A percentile compares a stretch with the other conserved stretches of the same genome.
phyloP scores from a whole-genome alignment of 148 eudicot genomes.

The Suaeda aralocaspica region DNA sequence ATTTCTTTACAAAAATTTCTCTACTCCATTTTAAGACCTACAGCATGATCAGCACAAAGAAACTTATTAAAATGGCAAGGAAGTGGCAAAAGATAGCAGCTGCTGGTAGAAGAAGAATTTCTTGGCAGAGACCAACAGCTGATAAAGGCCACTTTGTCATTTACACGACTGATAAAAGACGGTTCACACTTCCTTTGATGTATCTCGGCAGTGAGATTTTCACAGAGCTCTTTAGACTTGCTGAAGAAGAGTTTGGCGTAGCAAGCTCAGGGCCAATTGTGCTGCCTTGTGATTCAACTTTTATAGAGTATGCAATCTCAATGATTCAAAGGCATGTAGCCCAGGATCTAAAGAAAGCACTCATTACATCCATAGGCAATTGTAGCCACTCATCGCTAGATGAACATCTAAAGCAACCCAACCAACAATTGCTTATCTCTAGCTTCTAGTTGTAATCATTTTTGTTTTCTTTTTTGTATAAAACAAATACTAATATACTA shows the following conservation, averaged over 20 bases:
- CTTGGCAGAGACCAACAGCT: neutral
- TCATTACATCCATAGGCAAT: slow-evolving; percentile 11
- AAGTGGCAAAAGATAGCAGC: slow-evolving; percentile 21
- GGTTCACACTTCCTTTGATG: slow-evolving; percentile 23
- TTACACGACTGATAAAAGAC: slow-evolving; percentile 23
- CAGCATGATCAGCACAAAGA: slow-evolving; percentile 26
- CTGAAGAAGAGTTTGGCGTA: slow-evolving; percentile 44
- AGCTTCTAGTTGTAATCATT: slow-evolving; percentile 13
- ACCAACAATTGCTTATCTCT: slow-evolving; percentile 3
- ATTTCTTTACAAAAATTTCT: too few species aligned
- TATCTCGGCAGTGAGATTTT: slow-evolving; percentile 23
- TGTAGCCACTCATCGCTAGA: slow-evolving; percentile 8
- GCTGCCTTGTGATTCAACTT: slow-evolving; percentile 40
- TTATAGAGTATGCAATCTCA: slow-evolving; percentile 32
- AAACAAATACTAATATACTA: too few species aligned
- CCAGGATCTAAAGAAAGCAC: slow-evolving; percentile 9
- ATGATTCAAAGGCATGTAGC: slow-evolving; percentile 30
- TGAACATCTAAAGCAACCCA: slow-evolving; percentile 10
- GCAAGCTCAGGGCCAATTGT: slow-evolving; percentile 37
- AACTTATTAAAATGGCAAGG: slow-evolving; percentile 22
- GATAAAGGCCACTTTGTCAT: slow-evolving; percentile 20
- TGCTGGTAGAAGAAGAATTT: slow-evolving; percentile 10
- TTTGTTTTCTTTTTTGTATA: neutral
- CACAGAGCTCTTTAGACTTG: slow-evolving; percentile 36
- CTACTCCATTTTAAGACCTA: neutral